These are phyloP conservation scores for Plasmodium berghei DNA, from an alignment of 169 alveolate species.

Conservation along the genomic window DNA sequence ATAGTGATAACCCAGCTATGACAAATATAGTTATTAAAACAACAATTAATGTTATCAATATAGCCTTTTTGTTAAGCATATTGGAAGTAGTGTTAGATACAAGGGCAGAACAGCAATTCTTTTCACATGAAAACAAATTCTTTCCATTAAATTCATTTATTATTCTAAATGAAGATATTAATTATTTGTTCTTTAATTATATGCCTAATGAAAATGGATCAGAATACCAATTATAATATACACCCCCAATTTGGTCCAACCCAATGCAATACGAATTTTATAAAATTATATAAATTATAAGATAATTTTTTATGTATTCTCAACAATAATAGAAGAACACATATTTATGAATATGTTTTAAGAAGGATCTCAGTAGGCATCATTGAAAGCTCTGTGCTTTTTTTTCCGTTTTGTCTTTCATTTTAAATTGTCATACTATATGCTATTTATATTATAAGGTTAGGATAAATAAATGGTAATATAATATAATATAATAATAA, in stretches of 20 bases:
- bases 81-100: constrained; percentile 56
- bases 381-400: no score
- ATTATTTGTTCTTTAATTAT: constrained; percentile 50
- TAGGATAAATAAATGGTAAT: no score
- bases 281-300: no score
- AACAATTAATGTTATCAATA: constrained; percentile 52
- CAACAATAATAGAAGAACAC: no score
- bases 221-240: not conserved
- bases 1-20: constrained; percentile 72
- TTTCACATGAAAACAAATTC: constrained; percentile 39
- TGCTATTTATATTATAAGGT: no score
- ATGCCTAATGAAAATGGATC: constrained; percentile 44
- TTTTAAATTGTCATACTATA: no score
- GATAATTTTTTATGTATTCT: no score
- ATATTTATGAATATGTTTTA: no score
- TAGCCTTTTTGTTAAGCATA: constrained; percentile 53
- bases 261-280: no score
- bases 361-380: no score
- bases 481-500: no score
- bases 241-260: not conserved
- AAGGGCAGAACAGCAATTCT: constrained; percentile 44
- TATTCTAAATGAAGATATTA: constrained; percentile 21
- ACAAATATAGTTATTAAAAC: constrained; percentile 45
- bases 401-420: no score
- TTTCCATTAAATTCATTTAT: constrained; percentile 37